A percentile compares a stretch with the other conserved stretches of the same genome.
Conservation (phyloP, 108 stramenopile species). For the Nannochloropsis oceanica region DNA sequence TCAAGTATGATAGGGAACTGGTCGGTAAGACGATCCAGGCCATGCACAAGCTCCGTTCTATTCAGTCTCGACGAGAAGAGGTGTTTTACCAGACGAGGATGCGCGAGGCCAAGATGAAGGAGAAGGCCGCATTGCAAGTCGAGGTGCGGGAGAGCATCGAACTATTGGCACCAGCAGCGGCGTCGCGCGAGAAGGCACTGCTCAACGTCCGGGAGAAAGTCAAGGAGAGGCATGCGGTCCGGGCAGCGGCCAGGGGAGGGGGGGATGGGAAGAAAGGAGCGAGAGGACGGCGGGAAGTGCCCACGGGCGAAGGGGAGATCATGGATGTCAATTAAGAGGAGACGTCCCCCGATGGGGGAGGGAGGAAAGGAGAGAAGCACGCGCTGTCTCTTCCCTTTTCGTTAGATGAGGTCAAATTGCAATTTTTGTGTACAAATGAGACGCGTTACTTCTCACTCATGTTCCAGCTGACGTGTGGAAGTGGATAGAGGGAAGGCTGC, state of each 20-base stretch:
- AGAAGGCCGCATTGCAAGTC: constrained; percentile 35
- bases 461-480: no score
- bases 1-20: constrained; percentile 81
- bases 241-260: neutral
- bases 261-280: neutral
- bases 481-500: no score
- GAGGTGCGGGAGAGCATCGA: constrained; percentile 38
- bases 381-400: no score
- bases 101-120: constrained; percentile 20
- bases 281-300: neutral
- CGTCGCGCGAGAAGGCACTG: constrained; percentile 39
- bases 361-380: neutral
- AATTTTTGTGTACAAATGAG: neutral
- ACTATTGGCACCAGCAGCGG: constrained; percentile 41
- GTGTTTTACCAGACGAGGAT: constrained; percentile 38
- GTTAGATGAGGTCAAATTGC: neutral
- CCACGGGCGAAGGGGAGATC: neutral
- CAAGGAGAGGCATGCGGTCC: neutral
- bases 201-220: constrained; percentile 3
- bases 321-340: neutral
- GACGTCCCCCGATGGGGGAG: neutral
- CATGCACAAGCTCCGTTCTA: constrained; percentile 80
- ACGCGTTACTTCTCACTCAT: no score
- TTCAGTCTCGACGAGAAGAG: constrained; percentile 49
- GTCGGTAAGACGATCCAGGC: constrained; percentile 93